Percentiles rank a stretch among this genome's conserved stretches.
These are phyloP conservation scores for Neophaeococcomyces aloes DNA, from an alignment of 2,329 filamentous ascomycete species.

Conservation along the genomic window DNA sequence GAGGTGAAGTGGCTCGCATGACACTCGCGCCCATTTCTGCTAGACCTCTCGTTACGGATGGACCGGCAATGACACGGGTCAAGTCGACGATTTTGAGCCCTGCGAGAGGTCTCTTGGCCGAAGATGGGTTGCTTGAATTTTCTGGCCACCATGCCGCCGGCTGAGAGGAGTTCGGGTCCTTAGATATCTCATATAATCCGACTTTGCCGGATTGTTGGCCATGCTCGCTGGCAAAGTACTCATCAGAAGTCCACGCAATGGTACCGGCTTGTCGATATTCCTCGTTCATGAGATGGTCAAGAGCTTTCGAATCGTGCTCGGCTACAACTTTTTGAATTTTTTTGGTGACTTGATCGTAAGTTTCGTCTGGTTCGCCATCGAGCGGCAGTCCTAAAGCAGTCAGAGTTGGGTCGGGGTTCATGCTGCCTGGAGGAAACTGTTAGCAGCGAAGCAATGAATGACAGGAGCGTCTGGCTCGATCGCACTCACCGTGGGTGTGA, in stretches of 20 bases:
- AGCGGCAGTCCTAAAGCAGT: constrained; percentile 28
- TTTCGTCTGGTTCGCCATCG: constrained; percentile 22
- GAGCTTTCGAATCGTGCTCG: constrained; percentile 25
- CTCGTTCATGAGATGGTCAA: constrained; percentile 29
- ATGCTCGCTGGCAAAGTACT: constrained; percentile 31
- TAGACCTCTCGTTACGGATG: constrained; percentile 33
- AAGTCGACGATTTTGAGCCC: constrained; percentile 43
- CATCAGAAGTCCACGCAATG: constrained; percentile 29
- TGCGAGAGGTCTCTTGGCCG: constrained; percentile 31
- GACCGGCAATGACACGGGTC: constrained; percentile 37
- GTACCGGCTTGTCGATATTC: constrained; percentile 33
- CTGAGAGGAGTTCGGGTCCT: constrained; percentile 11
- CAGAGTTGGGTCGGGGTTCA: constrained; percentile 38
- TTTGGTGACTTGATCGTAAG: constrained; percentile 25
- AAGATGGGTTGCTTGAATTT: constrained; percentile 18
- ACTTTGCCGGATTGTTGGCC: constrained; percentile 34
- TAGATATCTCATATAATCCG: constrained; percentile 31
- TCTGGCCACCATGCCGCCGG: constrained; percentile 16
- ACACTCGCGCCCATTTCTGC: constrained; percentile 39
- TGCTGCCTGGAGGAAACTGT: constrained; percentile 35
- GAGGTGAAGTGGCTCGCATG: constrained; percentile 36
- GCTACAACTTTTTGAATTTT: constrained; percentile 28
- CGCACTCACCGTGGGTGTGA: no score
- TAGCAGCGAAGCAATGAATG: no score
- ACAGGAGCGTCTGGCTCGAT: no score